phyloP scores from a whole-genome alignment of 192 early-diverging fungal species.

The Chytriomyces hyalinus region DNA sequence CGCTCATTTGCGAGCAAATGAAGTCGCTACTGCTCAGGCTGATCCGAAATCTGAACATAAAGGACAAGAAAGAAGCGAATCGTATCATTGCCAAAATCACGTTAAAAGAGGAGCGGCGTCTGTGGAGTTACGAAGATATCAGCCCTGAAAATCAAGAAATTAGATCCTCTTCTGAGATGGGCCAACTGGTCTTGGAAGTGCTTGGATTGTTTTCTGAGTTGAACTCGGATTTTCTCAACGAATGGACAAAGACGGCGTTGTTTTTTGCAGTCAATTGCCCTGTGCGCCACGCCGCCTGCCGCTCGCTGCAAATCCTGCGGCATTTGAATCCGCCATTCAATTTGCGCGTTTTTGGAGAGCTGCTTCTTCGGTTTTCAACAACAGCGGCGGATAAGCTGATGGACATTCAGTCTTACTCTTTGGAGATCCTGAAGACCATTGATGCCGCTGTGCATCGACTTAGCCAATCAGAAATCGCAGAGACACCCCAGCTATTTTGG shows the following conservation, averaged over 20 bases:
- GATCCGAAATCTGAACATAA: constrained; percentile 40
- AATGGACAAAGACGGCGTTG: constrained; percentile 81
- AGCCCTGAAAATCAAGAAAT: constrained; percentile 55
- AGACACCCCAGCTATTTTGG: constrained; percentile 82
- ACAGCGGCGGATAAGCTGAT: constrained; percentile 75
- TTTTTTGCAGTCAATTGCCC: constrained; percentile 83
- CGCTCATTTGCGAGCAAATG: constrained; percentile 77
- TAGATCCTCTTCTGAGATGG: constrained; percentile 43
- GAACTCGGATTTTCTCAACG: constrained; percentile 47
- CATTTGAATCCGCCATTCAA: constrained; percentile 73
- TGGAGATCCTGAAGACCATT: constrained; percentile 76
- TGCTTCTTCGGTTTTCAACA: constrained; percentile 75
- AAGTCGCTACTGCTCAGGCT: constrained; percentile 76
- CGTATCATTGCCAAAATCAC: constrained; percentile 60
- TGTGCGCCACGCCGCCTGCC: constrained; percentile 84
- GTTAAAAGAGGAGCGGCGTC: constrained; percentile 73
- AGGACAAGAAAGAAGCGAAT: constrained; percentile 24
- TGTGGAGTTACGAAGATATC: constrained; percentile 85
- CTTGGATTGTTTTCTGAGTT: constrained; percentile 52
- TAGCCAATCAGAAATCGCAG: constrained; percentile 56
- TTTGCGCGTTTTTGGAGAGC: constrained; percentile 75
- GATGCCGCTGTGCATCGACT: constrained; percentile 66
- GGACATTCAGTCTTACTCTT: constrained; percentile 82
- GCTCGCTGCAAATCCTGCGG: constrained; percentile 84
- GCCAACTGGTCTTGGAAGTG: constrained; percentile 49